These are phyloP conservation scores for Ustilago sp. DNA, from an alignment of 1,284 basidiomycete species.

Conservation along the genomic window DNA sequence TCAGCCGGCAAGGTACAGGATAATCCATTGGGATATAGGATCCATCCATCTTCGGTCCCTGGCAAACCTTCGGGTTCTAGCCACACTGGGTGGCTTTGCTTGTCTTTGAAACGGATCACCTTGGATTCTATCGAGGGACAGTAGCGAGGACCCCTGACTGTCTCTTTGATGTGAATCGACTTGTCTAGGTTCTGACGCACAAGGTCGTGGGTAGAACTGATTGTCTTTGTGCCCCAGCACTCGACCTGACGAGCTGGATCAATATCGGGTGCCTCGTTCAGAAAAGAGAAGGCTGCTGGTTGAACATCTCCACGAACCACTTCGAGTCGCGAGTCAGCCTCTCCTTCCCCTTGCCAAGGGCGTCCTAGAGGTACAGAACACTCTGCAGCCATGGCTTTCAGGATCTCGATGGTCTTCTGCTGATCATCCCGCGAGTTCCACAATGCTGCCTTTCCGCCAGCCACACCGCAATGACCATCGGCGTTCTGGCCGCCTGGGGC, in stretches of 20 bases:
- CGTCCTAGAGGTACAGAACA: constrained; percentile 76
- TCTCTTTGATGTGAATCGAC: constrained; percentile 86
- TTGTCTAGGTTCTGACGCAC: constrained; percentile 76
- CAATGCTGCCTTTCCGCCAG: constrained; percentile 45
- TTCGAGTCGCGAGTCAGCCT: constrained; percentile 33
- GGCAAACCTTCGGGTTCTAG: constrained; percentile 91
- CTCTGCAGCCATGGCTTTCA: constrained; percentile 73
- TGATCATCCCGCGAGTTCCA: constrained; percentile 69
- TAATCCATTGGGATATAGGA: constrained; percentile 89
- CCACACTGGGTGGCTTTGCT: constrained; percentile 81
- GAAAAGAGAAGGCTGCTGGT: constrained; percentile 55
- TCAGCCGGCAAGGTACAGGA: constrained; percentile 88
- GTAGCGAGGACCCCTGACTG: constrained; percentile 88
- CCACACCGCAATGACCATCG: constrained; percentile 69
- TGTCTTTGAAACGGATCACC: constrained; percentile 81
- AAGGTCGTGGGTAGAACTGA: constrained; percentile 78
- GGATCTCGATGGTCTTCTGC: constrained; percentile 73
- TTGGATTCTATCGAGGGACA: constrained; percentile 91
- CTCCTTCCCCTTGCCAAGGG: constrained; percentile 26
- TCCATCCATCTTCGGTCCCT: constrained; percentile 76
- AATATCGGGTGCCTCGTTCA: constrained; percentile 45
- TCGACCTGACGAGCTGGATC: constrained; percentile 77
- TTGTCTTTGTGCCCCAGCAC: constrained; percentile 82
- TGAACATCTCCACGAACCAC: constrained; percentile 40
- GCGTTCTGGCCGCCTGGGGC: constrained; percentile 76